These are phyloP conservation scores for Coccomyxa sp. DNA, from an alignment of 139 green algal genomes.

Conservation along the genomic window DNA sequence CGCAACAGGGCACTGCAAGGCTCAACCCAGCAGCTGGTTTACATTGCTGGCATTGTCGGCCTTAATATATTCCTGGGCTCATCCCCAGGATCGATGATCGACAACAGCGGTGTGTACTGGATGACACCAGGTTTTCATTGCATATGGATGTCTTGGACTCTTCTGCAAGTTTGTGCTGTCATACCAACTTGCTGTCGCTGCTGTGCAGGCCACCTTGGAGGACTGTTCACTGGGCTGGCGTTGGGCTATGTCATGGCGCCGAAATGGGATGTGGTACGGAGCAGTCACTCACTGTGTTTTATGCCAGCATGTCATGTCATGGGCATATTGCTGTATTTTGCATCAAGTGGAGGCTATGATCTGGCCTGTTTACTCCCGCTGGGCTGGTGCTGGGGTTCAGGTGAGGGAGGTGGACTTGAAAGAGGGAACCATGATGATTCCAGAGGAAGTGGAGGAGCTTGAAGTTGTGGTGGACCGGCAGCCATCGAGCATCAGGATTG, in stretches of 20 bases:
- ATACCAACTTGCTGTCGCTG: not conserved
- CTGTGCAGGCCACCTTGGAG: not conserved
- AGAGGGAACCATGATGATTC: constrained; percentile 2
- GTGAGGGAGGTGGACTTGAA: constrained; percentile 9
- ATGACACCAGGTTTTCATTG: not conserved
- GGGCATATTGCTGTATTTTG: not conserved
- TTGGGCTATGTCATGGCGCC: constrained; percentile 5
- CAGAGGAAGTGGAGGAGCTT: constrained; percentile 11
- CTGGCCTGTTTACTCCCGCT: not conserved
- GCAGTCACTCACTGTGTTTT: not conserved
- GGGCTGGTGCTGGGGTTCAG: not conserved
- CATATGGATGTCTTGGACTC: not conserved
- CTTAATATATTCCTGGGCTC: constrained; percentile 10
- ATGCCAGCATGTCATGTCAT: not conserved
- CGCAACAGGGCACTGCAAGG: constrained; percentile 1
- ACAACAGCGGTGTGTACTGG: constrained; percentile 8
- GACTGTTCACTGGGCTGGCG: not conserved
- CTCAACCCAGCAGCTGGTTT: not conserved
- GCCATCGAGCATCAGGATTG: not conserved
- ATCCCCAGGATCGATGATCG: constrained; percentile 4
- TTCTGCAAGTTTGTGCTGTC: not conserved
- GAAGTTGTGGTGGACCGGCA: constrained; percentile 6
- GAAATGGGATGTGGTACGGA: not conserved
- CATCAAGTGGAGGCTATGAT: not conserved
- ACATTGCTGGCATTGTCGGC: constrained; percentile 6